Evolutionary conservation across 768 basidiomycete genomes (phyloP).

Genomic region (Cystofilobasidium bisporidii): DNA sequence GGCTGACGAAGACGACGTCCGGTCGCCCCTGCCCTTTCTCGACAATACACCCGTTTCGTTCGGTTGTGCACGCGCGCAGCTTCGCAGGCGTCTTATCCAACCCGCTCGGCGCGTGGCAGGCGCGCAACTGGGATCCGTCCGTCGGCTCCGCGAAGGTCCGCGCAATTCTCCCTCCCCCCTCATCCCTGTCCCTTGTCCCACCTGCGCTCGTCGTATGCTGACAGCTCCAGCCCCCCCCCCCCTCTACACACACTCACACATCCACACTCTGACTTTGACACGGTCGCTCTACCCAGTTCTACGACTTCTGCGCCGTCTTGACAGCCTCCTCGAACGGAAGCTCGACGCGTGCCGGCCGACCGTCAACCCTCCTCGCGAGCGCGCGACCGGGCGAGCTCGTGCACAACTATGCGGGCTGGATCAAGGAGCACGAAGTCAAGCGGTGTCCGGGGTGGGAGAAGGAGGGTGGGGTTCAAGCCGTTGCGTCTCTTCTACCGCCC

Average conservation of each 20-base stretch:
- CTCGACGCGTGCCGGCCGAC: too few relatives aligned
- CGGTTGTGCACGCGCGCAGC: constrained; percentile 1
- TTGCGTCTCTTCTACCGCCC: too few relatives aligned
- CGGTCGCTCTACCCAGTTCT: constrained; percentile 32
- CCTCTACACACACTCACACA: too few relatives aligned
- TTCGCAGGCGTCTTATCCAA: constrained; percentile 61
- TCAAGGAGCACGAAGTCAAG: constrained; percentile 51
- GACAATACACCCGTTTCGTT: too few relatives aligned
- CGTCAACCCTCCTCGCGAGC: too few relatives aligned
- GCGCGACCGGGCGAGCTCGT: constrained; percentile 16
- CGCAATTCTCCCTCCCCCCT: background rate
- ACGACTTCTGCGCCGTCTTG: constrained; percentile 36
- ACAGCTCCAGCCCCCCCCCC: too few relatives aligned
- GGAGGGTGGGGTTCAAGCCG: constrained; percentile 45
- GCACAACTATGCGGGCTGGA: constrained; percentile 63
- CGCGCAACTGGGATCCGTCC: constrained; percentile 73
- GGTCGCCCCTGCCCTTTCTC: too few relatives aligned
- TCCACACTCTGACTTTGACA: too few relatives aligned
- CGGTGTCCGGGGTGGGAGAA: constrained; percentile 47
- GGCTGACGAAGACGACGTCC: too few relatives aligned
- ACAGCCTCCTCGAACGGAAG: too few relatives aligned
- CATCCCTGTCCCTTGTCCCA: background rate
- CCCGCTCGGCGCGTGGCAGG: constrained; percentile 69
- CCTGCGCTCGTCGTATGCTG: too few relatives aligned
- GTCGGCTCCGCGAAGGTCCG: constrained; percentile 44